Conservation (phyloP, 805 yeast species). For the Lachancea meyersii region DNA sequence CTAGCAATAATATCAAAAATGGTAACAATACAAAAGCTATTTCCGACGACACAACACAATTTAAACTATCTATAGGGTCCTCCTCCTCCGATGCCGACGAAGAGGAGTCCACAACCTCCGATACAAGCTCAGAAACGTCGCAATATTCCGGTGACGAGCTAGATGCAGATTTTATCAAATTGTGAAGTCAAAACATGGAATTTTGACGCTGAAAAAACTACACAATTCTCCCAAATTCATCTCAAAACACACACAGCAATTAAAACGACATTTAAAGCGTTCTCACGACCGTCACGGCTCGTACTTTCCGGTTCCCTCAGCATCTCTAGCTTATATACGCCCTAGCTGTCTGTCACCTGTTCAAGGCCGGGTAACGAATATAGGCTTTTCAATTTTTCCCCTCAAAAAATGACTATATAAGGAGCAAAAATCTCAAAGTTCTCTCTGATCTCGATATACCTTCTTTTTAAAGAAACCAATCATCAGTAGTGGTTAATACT, state of each 20-base stretch:
- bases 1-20: neutral
- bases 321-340: too few relatives aligned
- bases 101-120: neutral
- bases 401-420: constrained; percentile 3
- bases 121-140: neutral
- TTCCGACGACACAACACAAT: neutral
- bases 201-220: neutral
- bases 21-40: neutral
- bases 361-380: neutral
- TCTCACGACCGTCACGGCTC: too few relatives aligned
- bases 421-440: neutral
- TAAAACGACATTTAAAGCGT: too few relatives aligned
- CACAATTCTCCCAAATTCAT: too few relatives aligned
- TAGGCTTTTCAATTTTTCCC: neutral
- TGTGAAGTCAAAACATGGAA: neutral
- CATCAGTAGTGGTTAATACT: constrained; percentile 41
- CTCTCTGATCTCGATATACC: neutral
- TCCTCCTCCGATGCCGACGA: neutral
- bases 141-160: constrained; percentile 8
- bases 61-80: neutral
- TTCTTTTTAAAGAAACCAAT: constrained; percentile 25
- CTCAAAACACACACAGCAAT: too few relatives aligned
- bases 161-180: constrained; percentile 10
- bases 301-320: too few relatives aligned
- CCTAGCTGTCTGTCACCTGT: neutral